Evolutionary conservation across 2,329 filamentous ascomycete genomes (phyloP).

Genomic region (Cladosporium austrohemisphaericum): DNA sequence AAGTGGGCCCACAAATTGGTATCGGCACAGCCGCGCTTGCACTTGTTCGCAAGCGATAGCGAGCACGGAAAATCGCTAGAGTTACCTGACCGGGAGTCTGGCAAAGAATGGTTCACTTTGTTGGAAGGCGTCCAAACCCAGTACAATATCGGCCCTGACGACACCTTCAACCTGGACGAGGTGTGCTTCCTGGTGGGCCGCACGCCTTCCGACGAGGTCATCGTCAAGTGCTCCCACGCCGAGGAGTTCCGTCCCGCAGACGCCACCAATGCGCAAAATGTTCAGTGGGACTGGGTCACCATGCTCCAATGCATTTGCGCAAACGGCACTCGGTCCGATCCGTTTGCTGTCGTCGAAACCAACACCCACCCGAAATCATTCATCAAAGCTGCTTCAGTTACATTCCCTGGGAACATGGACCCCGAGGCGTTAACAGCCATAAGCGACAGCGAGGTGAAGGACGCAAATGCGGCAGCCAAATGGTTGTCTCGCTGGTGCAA

Average conservation of each 20-base stretch:
- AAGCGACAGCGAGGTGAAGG: background rate
- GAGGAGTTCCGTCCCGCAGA: background rate
- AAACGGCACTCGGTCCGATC: background rate
- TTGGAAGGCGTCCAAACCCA: too few relatives aligned
- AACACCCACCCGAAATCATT: too few relatives aligned
- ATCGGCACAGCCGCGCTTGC: too few relatives aligned
- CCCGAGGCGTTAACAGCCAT: background rate
- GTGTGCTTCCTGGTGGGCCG: background rate
- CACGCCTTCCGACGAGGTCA: background rate
- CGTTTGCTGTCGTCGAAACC: background rate
- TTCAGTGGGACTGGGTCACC: background rate
- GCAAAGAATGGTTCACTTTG: too few relatives aligned
- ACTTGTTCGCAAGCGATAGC: too few relatives aligned
- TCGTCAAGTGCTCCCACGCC: background rate
- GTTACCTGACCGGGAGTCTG: too few relatives aligned
- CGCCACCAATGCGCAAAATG: too few relatives aligned
- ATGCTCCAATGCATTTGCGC: background rate
- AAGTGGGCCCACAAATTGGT: too few relatives aligned
- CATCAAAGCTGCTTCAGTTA: too few relatives aligned
- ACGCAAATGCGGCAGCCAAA: background rate
- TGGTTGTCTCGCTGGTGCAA: background rate
- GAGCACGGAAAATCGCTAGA: too few relatives aligned
- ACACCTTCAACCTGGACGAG: background rate
- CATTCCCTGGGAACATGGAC: too few relatives aligned
- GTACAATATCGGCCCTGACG: background rate